Evolutionary conservation across 306 rosid genomes (phyloP).

Genomic region (Vigna mungo): DNA sequence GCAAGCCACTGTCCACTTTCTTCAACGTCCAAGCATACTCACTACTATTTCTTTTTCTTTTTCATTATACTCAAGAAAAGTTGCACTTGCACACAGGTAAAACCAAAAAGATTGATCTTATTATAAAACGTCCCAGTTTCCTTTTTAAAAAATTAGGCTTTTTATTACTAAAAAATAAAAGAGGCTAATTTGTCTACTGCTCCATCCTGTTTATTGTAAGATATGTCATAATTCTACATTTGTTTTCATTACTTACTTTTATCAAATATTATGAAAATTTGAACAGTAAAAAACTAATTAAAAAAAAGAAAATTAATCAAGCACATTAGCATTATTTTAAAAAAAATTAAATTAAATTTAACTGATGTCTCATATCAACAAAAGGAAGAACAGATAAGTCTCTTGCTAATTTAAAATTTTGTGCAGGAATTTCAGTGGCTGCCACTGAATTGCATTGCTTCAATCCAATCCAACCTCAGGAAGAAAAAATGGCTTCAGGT

Average conservation of each 20-base stretch:
- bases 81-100: background rate
- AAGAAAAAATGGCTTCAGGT: slow-evolving; percentile 67
- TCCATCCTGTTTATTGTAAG: no score
- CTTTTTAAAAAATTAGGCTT: background rate
- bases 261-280: no score
- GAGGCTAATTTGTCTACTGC: background rate
- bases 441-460: slow-evolving; percentile 16
- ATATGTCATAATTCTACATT: no score
- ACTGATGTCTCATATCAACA: no score
- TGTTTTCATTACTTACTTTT: no score
- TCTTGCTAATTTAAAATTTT: slow-evolving; percentile 27
- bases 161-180: background rate
- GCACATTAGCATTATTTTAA: no score
- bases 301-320: no score
- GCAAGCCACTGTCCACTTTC: no score
- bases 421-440: slow-evolving; percentile 45
- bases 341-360: no score
- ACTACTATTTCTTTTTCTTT: no score
- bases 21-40: no score
- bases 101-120: background rate
- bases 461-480: background rate
- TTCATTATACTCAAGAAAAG: background rate
- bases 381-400: background rate
- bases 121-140: background rate
- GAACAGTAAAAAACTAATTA: no score